Base-by-base conservation (phyloP, 179 eudicot genomes). In the Silene noctiflora region DNA sequence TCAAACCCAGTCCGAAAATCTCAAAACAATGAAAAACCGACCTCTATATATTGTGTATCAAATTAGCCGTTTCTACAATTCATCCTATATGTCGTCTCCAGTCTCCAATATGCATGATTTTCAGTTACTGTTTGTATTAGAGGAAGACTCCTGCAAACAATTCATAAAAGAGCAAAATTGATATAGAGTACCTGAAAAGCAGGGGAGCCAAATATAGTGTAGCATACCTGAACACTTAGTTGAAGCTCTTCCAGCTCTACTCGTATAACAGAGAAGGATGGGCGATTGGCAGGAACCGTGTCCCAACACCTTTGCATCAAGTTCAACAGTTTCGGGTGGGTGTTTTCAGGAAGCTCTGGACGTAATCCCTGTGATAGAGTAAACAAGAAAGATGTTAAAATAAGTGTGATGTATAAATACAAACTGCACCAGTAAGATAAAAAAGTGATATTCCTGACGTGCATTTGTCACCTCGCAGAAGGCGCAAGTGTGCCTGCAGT, bases 301-400 rank as follows among this genome's bases (percentile, higher is more conserved):
- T 88, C 90, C 98, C 98, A 94, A 79, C 98, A 89, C 82, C 87
- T 89, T 81, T 79, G 86, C 92, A 94, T 94, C 83, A 94, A 73
- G 55, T 88, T 86, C 77, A 83, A 69, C 74, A 92, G 71, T 84
- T 83, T 88, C 1, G 98, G 97, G 83, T 89, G 88, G 64, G 86
- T 78, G 74, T 85, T 78, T 69, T 84, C 82, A 11, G 97, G 98
- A 85, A 90, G 84, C 46, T 89, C 91, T 25, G 98, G 98, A 51
- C 98, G 91, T 22, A 88, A 86, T 4, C 98, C 98, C 98, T 94
- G 73, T 19, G 29, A 56, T 60, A 24, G 35, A 53, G 33, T 63
- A 24, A 46, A 60, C 14, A 20, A 6, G 24, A 39, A 6, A 21
- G 24, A 35, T 20, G 58, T 72, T 16, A 56, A 12, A 27, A 75